Base-by-base conservation (phyloP, 805 yeast genomes). In the Wickerhamiella shivajii region DNA sequence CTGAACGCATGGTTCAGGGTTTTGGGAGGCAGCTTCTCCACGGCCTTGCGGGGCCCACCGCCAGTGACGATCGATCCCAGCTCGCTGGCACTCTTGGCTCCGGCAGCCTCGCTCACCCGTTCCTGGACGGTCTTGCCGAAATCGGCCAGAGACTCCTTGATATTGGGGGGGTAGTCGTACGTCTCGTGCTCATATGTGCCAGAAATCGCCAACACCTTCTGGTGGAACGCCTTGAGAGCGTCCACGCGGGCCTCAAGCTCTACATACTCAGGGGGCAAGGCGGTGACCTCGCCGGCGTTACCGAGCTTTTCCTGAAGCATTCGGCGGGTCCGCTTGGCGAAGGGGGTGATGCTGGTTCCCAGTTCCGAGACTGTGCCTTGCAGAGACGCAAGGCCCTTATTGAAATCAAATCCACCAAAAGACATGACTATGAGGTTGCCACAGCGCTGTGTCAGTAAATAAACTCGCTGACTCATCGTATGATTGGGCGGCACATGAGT, bases 1-100 rank as follows among this genome's bases (percentile, higher is more conserved):
- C 81, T 69, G 39, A 80, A 60, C 5, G 93, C 92, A 52, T 78
- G 87, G 55, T 76, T 74, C 49, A 80, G 63, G 11, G 93, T 81
- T 63, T 78, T 77, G 46, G 92, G 93, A 39, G 67, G 65, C 28
- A 53, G 44, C 38, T 56, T 53, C 28, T 71, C 64, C 47, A 67
- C 60, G 51, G 73, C 57, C 44, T 61, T 62, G 17, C 63, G 59
- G 34, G 67, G 60, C 16, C 43, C 34, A 31, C 50, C 50, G 26
- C 44, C 39, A 12, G 44, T 18, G 25, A 77, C 59, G 10, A 80
- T 77, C 10, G 77, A 70, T 59, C 80, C 90, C 4, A 85, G 87
- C 52, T 80, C 93, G n/a, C 72, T 67, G 1, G 87, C 80, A 16
- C 77, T 66, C 30, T 76, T 66, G 10, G 84, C 93, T 50, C 66